phyloP scores from a whole-genome alignment of 1,284 basidiomycete genomes.

The Apiotrichum laibachii region DNA sequence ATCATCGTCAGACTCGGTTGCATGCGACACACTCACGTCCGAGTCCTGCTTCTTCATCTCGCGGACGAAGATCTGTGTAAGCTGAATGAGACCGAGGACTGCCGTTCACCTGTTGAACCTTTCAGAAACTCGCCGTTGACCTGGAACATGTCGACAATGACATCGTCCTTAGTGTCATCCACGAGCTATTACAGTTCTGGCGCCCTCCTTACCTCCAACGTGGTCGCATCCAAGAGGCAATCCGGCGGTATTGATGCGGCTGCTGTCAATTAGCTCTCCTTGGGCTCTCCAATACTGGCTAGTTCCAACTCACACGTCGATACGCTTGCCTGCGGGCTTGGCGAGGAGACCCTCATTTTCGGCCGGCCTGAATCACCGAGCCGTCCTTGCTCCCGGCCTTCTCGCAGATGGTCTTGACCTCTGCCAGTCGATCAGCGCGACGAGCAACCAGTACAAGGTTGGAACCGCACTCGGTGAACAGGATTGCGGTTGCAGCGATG shows the following conservation, averaged over 20 bases:
- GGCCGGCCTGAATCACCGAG: neutral
- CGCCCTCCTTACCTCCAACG: slow-evolving; percentile 17
- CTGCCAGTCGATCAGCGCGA: slow-evolving; percentile 58
- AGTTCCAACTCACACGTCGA: slow-evolving; percentile 5
- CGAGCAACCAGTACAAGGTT: slow-evolving; percentile 60
- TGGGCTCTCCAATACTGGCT: neutral
- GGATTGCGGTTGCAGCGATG: slow-evolving; percentile 53
- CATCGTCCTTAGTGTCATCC: slow-evolving; percentile 19
- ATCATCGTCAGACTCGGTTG: neutral
- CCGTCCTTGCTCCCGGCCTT: slow-evolving; percentile 12
- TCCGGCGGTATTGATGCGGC: slow-evolving; percentile 24
- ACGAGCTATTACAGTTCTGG: neutral
- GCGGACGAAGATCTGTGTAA: slow-evolving; percentile 37
- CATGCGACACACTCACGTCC: slow-evolving; percentile 53
- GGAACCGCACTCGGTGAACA: slow-evolving; percentile 60
- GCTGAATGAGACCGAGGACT: slow-evolving; percentile 16
- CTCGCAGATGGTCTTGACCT: slow-evolving; percentile 50
- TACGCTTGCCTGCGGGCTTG: neutral
- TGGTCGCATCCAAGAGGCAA: slow-evolving; percentile 23
- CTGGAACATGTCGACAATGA: slow-evolving; percentile 80
- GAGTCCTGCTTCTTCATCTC: slow-evolving; percentile 79
- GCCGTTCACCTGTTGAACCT: neutral
- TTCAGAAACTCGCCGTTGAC: slow-evolving; percentile 65
- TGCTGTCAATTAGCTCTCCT: too few species aligned
- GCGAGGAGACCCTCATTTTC: neutral